A percentile compares a stretch with the other conserved stretches of the same genome.
Evolutionary conservation across 352 stramenopile genomes (phyloP).

Genomic region (Phytopythium aichiense): DNA sequence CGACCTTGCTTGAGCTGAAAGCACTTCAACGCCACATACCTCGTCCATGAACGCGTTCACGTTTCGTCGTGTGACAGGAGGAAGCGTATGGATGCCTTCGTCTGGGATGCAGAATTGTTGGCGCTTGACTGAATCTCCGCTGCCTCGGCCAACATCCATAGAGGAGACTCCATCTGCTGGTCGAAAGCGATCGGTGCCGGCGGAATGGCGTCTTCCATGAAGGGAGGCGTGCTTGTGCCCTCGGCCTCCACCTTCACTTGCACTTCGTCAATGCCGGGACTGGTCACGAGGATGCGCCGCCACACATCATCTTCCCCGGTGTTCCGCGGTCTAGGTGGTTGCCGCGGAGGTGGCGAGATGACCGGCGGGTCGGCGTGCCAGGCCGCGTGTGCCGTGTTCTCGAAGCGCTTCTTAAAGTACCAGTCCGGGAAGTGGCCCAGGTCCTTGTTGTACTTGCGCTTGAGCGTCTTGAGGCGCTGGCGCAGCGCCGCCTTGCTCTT

Average conservation of each 20-base stretch:
- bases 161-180: not conserved
- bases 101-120: not conserved
- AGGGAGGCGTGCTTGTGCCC: too few relatives aligned
- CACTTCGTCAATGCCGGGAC: too few relatives aligned
- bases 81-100: not conserved
- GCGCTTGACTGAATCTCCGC: not conserved
- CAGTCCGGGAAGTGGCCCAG: constrained; percentile 29
- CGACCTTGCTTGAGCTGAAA: not conserved
- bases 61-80: not conserved
- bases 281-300: not conserved
- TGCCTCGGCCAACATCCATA: not conserved
- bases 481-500: constrained; percentile 33
- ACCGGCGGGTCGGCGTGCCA: not conserved
- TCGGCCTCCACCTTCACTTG: too few relatives aligned
- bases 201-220: too few relatives aligned
- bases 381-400: not conserved
- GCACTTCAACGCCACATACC: not conserved
- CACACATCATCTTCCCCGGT: not conserved
- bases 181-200: not conserved
- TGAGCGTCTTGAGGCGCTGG: constrained; percentile 55
- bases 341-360: not conserved
- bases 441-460: constrained; percentile 34
- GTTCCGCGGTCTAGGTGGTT: not conserved
- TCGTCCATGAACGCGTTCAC: not conserved
- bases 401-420: constrained; percentile 29